Percentiles rank a stretch among this genome's conserved stretches.
Conservation (phyloP, 1,284 basidiomycete genomes). For the Termitomyces sp. region DNA sequence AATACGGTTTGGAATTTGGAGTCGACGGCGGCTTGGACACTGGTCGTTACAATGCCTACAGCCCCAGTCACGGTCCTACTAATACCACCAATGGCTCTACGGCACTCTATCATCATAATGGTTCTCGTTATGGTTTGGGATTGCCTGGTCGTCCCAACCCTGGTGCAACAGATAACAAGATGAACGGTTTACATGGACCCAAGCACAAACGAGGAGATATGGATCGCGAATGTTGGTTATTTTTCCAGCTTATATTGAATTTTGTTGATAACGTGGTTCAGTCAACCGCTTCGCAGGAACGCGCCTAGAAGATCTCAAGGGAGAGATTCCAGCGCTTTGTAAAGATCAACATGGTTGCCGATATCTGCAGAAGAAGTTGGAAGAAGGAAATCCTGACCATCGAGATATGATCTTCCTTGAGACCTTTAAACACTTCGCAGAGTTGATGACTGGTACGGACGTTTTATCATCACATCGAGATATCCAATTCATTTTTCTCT, state of each 20-base stretch:
- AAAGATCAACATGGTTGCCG: conserved; percentile 99
- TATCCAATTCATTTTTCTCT: background rate
- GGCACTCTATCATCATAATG: conserved; percentile 76
- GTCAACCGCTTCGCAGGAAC: conserved; percentile 95
- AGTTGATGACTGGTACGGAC: conserved; percentile 88
- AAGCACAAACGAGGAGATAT: conserved; percentile 93
- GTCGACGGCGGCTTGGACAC: conserved; percentile 42
- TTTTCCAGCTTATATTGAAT: background rate
- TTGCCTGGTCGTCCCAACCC: conserved; percentile 46
- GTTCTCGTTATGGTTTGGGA: conserved; percentile 69
- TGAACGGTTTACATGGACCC: conserved; percentile 84
- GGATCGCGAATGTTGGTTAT: conserved; percentile 74
- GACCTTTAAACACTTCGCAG: conserved; percentile 96
- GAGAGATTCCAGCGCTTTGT: conserved; percentile 90
- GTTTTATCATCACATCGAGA: background rate
- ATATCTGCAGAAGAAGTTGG: conserved; percentile 98
- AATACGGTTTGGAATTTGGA: conserved; percentile 56
- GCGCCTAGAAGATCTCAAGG: conserved; percentile 91
- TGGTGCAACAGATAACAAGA: conserved; percentile 58
- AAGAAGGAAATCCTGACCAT: conserved; percentile 91
- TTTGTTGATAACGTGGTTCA: conserved; percentile 25
- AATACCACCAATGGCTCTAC: conserved; percentile 66
- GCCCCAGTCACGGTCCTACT: conserved; percentile 30
- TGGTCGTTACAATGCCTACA: conserved; percentile 59
- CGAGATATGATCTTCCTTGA: conserved; percentile 99